Evolutionary conservation across 495 filamentous ascomycete genomes (phyloP).

Genomic region (Letharia lupina): DNA sequence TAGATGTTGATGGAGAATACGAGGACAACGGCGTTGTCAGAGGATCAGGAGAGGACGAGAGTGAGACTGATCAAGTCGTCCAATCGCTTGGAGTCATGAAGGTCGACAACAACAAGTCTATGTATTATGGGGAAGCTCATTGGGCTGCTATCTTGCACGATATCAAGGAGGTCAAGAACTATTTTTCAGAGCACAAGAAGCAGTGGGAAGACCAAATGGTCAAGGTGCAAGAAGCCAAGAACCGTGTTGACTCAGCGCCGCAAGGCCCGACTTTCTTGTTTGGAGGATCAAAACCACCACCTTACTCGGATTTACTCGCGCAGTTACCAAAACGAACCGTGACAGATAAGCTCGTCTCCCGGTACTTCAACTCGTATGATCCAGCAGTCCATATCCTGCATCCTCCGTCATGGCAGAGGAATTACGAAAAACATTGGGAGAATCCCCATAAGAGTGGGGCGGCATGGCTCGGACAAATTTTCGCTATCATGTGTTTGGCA

Average conservation of each 20-base stretch:
- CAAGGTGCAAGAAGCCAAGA: constrained; percentile 57
- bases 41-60: constrained; percentile 52
- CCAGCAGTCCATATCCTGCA: constrained; percentile 48
- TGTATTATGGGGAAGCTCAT: constrained; percentile 82
- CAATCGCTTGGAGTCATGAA: constrained; percentile 83
- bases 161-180: constrained; percentile 90
- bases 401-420: constrained; percentile 32
- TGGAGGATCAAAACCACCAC: constrained; percentile 55
- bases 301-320: constrained; percentile 65
- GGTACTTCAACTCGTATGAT: constrained; percentile 66
- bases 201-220: constrained; percentile 54
- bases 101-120: constrained; percentile 73
- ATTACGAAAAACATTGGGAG: constrained; percentile 79
- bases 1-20: constrained; percentile 51
- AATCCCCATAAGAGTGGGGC: constrained; percentile 69
- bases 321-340: constrained; percentile 71
- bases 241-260: constrained; percentile 43
- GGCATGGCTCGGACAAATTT: constrained; percentile 85
- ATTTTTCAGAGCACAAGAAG: constrained; percentile 64
- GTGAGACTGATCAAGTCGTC: constrained; percentile 80
- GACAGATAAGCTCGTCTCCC: constrained; percentile 68
- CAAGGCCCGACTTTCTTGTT: constrained; percentile 63
- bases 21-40: constrained; percentile 37
- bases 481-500: constrained; percentile 78
- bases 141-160: constrained; percentile 85